A percentile compares a stretch with the other conserved stretches of the same genome.
Conservation (phyloP, 2,329 filamentous ascomycete genomes). For the Colletotrichum sp. region DNA sequence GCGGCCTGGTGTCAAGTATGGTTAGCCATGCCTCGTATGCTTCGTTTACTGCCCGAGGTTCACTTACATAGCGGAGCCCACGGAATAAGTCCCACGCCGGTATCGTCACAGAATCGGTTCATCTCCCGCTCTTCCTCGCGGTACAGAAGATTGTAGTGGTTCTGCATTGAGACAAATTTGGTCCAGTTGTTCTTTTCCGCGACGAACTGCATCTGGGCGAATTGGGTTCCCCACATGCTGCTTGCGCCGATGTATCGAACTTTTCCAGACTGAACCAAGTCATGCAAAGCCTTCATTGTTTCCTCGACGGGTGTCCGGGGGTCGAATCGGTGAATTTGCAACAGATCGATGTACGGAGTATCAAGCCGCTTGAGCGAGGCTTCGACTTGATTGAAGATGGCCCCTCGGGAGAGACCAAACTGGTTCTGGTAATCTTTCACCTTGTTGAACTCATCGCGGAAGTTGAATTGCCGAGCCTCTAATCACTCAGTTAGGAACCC, state of each 20-base stretch:
- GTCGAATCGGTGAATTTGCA: conserved; percentile 67
- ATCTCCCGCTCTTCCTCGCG: conserved; percentile 61
- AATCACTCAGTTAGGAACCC: accelerated
- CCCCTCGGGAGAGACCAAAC: conserved; percentile 62
- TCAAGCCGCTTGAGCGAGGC: conserved; percentile 59
- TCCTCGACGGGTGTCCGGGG: conserved; percentile 55
- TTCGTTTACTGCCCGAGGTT: not conserved
- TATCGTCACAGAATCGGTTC: conserved; percentile 46
- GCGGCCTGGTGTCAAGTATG: conserved; percentile 11
- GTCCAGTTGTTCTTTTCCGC: conserved; percentile 60
- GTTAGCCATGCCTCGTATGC: not conserved
- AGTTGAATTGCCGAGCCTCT: conserved; percentile 26
- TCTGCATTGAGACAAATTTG: conserved; percentile 64
- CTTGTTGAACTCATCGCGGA: conserved; percentile 21
- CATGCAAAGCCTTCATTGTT: conserved; percentile 68
- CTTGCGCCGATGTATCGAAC: conserved; percentile 60
- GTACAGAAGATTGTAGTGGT: conserved; percentile 58
- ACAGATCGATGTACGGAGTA: conserved; percentile 62
- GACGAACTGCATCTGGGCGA: conserved; percentile 53
- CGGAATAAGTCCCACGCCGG: conserved; percentile 46
- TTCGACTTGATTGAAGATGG: conserved; percentile 71
- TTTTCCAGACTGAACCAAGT: conserved; percentile 61
- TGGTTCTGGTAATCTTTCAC: conserved; percentile 33
- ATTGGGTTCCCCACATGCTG: conserved; percentile 53
- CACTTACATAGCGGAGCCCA: conserved; percentile 21